phyloP scores from a whole-genome alignment of 805 yeast species.

The Nakazawaea laoshanensis region DNA sequence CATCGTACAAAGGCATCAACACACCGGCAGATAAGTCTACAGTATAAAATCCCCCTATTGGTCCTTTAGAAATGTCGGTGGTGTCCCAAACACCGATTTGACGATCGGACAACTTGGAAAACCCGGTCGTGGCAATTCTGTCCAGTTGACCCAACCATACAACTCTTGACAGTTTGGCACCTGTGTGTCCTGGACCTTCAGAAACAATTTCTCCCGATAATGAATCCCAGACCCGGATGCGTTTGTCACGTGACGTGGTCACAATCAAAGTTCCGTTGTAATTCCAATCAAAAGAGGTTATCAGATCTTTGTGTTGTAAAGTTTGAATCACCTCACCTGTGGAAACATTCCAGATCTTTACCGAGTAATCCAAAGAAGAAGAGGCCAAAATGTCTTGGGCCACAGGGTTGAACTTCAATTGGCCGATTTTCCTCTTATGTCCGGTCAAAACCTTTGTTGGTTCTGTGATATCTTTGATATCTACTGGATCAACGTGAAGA shows the following conservation, averaged over 20 bases:
- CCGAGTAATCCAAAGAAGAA: conserved; percentile 82
- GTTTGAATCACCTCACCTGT: conserved; percentile 65
- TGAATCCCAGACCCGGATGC: conserved; percentile 85
- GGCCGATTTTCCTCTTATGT: conserved; percentile 93
- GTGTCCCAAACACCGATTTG: conserved; percentile 94
- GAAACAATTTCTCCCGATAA: conserved; percentile 64
- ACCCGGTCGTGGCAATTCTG: conserved; percentile 88
- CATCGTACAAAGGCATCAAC: conserved; percentile 85
- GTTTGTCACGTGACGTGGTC: conserved; percentile 86
- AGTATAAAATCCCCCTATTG: conserved; percentile 80
- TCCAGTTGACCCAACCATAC: conserved; percentile 86
- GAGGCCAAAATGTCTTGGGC: conserved; percentile 85
- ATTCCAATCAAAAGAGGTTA: conserved; percentile 88
- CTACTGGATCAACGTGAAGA: conserved; percentile 47
- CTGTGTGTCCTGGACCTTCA: conserved; percentile 86
- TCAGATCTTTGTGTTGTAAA: conserved; percentile 80
- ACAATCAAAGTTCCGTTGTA: conserved; percentile 83
- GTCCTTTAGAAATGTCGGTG: conserved; percentile 63
- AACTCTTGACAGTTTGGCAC: conserved; percentile 85
- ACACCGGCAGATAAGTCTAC: conserved; percentile 92
- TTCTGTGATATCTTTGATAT: conserved; percentile 50
- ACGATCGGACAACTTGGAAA: conserved; percentile 86
- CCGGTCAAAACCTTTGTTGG: conserved; percentile 71
- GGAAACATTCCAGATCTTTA: conserved; percentile 85
- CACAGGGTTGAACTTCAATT: conserved; percentile 80